These are phyloP conservation scores for Suillus tomentosus DNA, from an alignment of 768 basidiomycete genomes.

Conservation along the genomic window DNA sequence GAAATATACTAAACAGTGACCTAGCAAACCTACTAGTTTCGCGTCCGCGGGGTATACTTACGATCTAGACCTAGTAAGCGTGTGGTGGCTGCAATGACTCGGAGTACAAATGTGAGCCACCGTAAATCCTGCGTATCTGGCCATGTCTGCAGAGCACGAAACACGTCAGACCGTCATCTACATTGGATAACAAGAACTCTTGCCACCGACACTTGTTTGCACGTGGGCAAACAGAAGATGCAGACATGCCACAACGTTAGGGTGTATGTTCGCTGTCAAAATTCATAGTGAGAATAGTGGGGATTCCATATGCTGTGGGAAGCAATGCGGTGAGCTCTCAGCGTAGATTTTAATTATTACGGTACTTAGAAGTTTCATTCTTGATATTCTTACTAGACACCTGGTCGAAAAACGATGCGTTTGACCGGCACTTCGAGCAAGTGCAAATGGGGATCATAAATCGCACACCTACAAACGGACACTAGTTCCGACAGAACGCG, in stretches of 20 bases:
- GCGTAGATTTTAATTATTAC: neutral
- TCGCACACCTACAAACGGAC: too few relatives aligned
- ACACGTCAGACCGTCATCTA: neutral
- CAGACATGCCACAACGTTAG: too few relatives aligned
- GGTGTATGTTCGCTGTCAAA: constrained; percentile 4
- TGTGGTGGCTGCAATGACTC: neutral
- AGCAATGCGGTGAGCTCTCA: neutral
- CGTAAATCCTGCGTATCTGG: neutral
- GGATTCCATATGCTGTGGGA: neutral
- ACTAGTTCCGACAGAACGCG: too few relatives aligned
- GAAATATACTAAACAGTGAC: neutral
- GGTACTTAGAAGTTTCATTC: neutral
- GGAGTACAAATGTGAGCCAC: constrained; percentile 1
- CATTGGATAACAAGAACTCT: neutral
- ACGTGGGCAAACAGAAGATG: constrained; percentile 4
- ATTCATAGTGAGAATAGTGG: constrained; percentile 1
- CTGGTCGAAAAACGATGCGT: neutral
- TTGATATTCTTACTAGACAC: too few relatives aligned
- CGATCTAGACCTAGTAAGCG: neutral
- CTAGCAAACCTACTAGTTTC: neutral
- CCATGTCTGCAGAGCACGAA: neutral
- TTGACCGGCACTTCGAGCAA: constrained; percentile 7
- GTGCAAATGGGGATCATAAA: too few relatives aligned
- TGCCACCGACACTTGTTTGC: constrained; percentile 7
- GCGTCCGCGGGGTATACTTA: neutral